Evolutionary conservation across 441 rosid species (phyloP).

Genomic region (Isatis lusitanica): DNA sequence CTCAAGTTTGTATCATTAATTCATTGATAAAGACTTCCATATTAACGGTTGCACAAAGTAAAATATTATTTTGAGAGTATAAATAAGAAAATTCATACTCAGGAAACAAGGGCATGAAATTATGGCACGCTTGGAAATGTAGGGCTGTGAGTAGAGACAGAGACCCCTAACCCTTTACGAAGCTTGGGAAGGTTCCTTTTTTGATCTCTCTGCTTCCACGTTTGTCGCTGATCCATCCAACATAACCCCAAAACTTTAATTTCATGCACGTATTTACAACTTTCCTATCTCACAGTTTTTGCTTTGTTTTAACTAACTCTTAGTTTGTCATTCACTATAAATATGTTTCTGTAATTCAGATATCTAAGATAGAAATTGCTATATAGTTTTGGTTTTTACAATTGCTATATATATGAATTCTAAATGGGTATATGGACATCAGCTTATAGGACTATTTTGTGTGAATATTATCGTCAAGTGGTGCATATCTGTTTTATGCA

Average conservation of each 20-base stretch:
- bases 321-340: not conserved
- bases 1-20: not conserved
- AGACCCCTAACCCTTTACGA: constrained; percentile 14
- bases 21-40: not conserved
- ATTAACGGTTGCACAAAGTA: constrained; percentile 5
- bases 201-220: constrained; percentile 22
- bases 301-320: not conserved
- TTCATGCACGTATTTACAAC: not conserved
- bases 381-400: not conserved
- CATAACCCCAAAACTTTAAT: constrained; percentile 15
- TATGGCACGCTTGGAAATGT: constrained; percentile 35
- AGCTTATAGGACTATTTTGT: not conserved
- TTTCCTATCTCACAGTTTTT: not conserved
- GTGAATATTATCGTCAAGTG: not conserved
- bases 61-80: not conserved
- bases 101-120: constrained; percentile 40
- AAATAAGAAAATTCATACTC: constrained; percentile 1
- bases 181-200: constrained; percentile 25
- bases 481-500: not conserved
- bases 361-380: not conserved
- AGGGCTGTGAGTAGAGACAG: not conserved
- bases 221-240: constrained; percentile 36
- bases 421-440: not conserved
- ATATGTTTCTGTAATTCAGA: not conserved
- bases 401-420: not conserved